Evolutionary conservation across 2,329 filamentous ascomycete genomes (phyloP).

Genomic region (Diplodia intermedia): DNA sequence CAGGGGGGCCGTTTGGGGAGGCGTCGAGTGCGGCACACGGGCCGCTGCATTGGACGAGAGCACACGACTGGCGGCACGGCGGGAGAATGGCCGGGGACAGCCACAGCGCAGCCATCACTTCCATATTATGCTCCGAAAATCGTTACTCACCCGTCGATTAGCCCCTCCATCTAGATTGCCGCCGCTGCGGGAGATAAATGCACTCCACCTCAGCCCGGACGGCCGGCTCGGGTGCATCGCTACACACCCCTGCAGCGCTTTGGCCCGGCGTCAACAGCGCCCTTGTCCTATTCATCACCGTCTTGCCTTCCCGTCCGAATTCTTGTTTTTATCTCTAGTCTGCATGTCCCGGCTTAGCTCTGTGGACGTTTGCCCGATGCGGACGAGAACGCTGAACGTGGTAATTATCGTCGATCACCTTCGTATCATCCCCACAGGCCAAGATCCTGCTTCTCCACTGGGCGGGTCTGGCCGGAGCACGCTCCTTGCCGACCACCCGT

Average conservation of each 20-base stretch:
- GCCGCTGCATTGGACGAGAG: no score
- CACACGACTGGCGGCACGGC: neutral
- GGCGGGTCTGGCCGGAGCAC: neutral
- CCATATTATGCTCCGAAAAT: neutral
- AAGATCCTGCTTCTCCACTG: neutral
- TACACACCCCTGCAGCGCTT: neutral
- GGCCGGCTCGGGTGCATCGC: neutral
- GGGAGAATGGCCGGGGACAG: conserved; percentile 10
- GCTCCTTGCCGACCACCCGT: neutral
- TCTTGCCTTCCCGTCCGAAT: neutral
- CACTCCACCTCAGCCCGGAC: neutral
- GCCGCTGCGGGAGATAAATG: neutral
- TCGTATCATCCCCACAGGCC: conserved; percentile 14
- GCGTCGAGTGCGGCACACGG: no score
- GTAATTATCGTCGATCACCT: neutral
- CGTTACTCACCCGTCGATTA: neutral
- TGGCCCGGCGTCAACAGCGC: neutral
- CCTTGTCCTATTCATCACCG: no score
- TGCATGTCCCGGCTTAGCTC: no score
- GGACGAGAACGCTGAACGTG: neutral
- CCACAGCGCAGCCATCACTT: neutral
- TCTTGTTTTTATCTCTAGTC: neutral
- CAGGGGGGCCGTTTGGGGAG: neutral
- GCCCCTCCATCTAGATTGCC: neutral
- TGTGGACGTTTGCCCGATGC: neutral